Percentiles rank a stretch among this genome's conserved stretches.
Conservation (phyloP, 23 red algal genomes). For the Gracilaria gracilis region DNA sequence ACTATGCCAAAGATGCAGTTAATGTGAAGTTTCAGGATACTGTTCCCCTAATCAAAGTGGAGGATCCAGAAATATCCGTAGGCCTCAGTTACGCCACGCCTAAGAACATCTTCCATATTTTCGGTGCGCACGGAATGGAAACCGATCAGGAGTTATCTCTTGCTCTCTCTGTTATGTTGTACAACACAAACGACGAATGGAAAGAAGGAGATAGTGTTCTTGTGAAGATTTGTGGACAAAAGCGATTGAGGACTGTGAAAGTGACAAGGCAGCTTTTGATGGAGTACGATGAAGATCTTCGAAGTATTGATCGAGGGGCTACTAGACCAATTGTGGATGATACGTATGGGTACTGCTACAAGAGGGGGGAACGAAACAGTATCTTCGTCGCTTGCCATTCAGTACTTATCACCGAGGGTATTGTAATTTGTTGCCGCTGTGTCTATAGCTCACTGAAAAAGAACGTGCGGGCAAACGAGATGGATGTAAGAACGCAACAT, state of each 20-base stretch:
- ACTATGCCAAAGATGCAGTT: conserved; percentile 11
- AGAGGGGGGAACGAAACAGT: conserved; percentile 25
- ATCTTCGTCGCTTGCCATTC: conserved; percentile 18
- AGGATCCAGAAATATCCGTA: neutral
- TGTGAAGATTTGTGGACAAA: neutral
- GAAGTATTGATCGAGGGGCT: neutral
- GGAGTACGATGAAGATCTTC: neutral
- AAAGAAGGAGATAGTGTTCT: neutral
- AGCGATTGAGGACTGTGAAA: neutral
- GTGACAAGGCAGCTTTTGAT: conserved; percentile 17
- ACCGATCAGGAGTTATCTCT: neutral
- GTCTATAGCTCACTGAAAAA: conserved; percentile 9
- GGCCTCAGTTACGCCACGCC: conserved; percentile 25
- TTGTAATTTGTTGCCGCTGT: conserved; percentile 22
- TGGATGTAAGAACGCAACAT: conserved; percentile 13
- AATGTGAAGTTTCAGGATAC: neutral
- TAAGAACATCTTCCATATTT: neutral
- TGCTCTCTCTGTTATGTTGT: conserved; percentile 11
- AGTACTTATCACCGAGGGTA: conserved; percentile 8
- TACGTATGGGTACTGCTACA: conserved; percentile 24
- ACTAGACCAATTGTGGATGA: conserved; percentile 2
- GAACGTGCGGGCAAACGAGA: neutral
- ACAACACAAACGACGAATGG: conserved; percentile 13
- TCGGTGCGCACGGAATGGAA: neutral
- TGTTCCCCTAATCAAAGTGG: conserved; percentile 18